Evolutionary conservation across 441 rosid genomes (phyloP).

Genomic region (Caryocar brasiliense): DNA sequence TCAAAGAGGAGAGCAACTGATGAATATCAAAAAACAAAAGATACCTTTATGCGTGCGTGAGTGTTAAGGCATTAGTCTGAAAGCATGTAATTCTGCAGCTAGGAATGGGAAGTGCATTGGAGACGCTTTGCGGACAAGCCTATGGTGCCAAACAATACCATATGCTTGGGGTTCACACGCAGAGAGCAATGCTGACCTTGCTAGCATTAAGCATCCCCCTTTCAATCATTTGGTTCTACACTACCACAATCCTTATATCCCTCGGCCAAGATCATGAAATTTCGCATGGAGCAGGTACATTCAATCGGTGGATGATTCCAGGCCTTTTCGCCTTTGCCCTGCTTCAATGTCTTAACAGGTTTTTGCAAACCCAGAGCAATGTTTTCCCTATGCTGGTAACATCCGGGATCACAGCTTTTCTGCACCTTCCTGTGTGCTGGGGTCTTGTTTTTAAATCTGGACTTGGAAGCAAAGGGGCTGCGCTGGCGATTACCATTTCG

Average conservation of each 20-base stretch:
- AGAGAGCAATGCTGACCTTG: slow-evolving; percentile 52
- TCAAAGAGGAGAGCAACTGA: too few species aligned
- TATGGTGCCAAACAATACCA: slow-evolving; percentile 53
- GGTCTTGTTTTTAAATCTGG: slow-evolving; percentile 35
- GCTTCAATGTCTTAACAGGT: slow-evolving; percentile 50
- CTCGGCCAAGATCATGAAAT: slow-evolving; percentile 45
- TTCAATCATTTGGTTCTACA: slow-evolving; percentile 41
- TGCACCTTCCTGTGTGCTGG: slow-evolving; percentile 46
- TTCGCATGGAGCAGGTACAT: slow-evolving; percentile 35
- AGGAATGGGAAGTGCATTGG: slow-evolving; percentile 65
- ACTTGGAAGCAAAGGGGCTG: slow-evolving; percentile 53
- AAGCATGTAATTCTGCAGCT: slow-evolving; percentile 27
- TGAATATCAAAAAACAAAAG: too few species aligned
- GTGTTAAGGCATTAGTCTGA: too few species aligned
- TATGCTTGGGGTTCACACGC: slow-evolving; percentile 54
- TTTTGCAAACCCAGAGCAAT: slow-evolving; percentile 47
- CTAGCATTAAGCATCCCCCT: slow-evolving; percentile 36
- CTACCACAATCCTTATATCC: slow-evolving; percentile 30
- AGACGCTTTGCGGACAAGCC: slow-evolving; percentile 67
- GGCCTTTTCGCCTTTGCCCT: slow-evolving; percentile 41
- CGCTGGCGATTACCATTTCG: slow-evolving; percentile 40
- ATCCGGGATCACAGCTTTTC: slow-evolving; percentile 32
- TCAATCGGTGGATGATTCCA: slow-evolving; percentile 49
- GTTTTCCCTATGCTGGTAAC: slow-evolving; percentile 39
- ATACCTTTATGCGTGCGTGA: too few species aligned